Percentiles rank a stretch among this genome's conserved stretches.
Conservation (phyloP, 805 yeast genomes). For the Hanseniaspora nectarophila region DNA sequence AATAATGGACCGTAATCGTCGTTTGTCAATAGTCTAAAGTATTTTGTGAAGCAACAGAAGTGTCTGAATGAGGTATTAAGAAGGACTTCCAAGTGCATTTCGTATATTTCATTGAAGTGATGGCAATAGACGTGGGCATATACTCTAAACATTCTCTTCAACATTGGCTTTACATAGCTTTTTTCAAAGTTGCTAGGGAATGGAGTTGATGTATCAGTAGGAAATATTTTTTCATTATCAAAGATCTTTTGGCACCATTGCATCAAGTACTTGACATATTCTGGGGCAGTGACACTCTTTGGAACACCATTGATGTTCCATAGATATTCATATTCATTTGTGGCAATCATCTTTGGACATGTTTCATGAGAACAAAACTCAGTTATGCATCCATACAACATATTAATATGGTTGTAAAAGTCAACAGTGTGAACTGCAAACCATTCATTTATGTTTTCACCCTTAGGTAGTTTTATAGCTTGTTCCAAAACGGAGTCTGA, state of each 20-base stretch:
- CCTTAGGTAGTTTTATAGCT: constrained; percentile 87
- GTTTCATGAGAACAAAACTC: constrained; percentile 91
- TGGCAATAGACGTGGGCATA: constrained; percentile 97
- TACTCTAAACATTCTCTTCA: constrained; percentile 83
- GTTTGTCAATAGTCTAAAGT: constrained; percentile 61
- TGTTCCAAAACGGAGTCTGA: constrained; percentile 81
- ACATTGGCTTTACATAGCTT: constrained; percentile 61
- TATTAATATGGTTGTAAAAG: constrained; percentile 88
- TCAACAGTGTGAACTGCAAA: constrained; percentile 95
- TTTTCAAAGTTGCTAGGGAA: constrained; percentile 76
- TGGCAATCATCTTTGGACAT: constrained; percentile 96
- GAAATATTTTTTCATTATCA: constrained; percentile 83
- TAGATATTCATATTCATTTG: constrained; percentile 88
- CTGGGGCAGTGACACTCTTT: constrained; percentile 83
- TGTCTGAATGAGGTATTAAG: constrained; percentile 90
- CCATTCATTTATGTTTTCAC: constrained; percentile 90
- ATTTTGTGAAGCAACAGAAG: constrained; percentile 74
- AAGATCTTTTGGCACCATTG: constrained; percentile 88
- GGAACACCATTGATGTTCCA: constrained; percentile 90
- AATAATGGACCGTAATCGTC: constrained; percentile 88
- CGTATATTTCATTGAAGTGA: constrained; percentile 90
- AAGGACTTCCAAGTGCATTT: constrained; percentile 82
- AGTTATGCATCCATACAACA: constrained; percentile 91
- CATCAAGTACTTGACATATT: constrained; percentile 86
- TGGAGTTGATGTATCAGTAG: constrained; percentile 80